Percentiles rank a stretch among this genome's conserved stretches.
Evolutionary conservation across 306 rosid genomes (phyloP).

Genomic region (Acacia acuminata): DNA sequence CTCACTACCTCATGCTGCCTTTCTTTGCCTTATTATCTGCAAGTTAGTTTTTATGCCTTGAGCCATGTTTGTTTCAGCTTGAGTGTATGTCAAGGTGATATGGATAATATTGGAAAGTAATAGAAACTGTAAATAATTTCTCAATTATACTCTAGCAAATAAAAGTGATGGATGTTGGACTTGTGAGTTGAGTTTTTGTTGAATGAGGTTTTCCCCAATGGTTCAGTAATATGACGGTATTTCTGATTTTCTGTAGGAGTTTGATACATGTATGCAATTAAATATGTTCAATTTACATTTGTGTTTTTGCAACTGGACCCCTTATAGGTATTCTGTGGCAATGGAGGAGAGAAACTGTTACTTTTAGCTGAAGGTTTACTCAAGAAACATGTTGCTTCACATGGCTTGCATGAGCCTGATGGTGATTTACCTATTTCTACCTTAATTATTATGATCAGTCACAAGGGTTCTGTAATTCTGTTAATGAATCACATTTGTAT

Average conservation of each 20-base stretch:
- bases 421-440: constrained; percentile 47
- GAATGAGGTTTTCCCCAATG: constrained; percentile 8
- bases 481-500: constrained; percentile 13
- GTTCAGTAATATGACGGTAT: constrained; percentile 11
- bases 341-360: constrained; percentile 88
- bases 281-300: constrained; percentile 24
- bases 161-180: not conserved
- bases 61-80: constrained; percentile 23
- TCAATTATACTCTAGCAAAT: not conserved
- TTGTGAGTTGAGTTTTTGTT: not conserved
- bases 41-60: constrained; percentile 5
- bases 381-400: constrained; percentile 90
- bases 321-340: constrained; percentile 72
- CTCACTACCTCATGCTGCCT: constrained; percentile 16
- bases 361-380: constrained; percentile 92
- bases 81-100: constrained; percentile 18
- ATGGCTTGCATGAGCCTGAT: constrained; percentile 94
- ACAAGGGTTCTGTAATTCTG: constrained; percentile 19
- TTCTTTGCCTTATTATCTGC: not conserved
- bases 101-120: constrained; percentile 13
- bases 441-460: constrained; percentile 1
- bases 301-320: constrained; percentile 35
- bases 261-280: constrained; percentile 3
- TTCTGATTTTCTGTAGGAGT: constrained; percentile 14
- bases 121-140: not conserved